Evolutionary conservation across 495 filamentous ascomycete genomes (phyloP), one percentile per base, ranked within the genome.

Genomic region (Talaromyces stipitatus): DNA sequence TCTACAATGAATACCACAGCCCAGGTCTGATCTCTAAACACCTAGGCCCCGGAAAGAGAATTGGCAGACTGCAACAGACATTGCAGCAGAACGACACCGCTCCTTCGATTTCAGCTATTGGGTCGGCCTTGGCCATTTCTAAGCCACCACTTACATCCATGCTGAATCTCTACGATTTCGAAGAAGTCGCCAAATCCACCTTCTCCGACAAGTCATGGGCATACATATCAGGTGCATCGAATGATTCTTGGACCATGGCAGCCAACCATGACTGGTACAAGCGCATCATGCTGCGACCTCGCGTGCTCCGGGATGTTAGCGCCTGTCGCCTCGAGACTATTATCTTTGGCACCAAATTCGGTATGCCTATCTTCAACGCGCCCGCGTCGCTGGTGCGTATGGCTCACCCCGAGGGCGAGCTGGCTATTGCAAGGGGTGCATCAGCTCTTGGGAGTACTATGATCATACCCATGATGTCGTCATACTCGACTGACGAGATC

Each of bases 161-260:
- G 45, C 86, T 95, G 63, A 88, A 80, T 45, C 72, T 81, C 36
- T 75, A 89, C 59, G 90, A 95, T 65, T 92, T 95, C 68, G 80
- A 85, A 61, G 30, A 65, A 14, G 83, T 85, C 3, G 88, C 90
- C 2, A 73, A 77, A 7, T 73, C 72, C 18, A 84, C 78, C 16
- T 75, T 87, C 38, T 80, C 78, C 24, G 72, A 78, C 18, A 95
- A 94, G 66, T 82, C 90, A 12, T 89, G 85, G 81, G 90, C 90
- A 0, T 96, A 91, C 71, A 85, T 88, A 62, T 87, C 86, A 30
- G 88, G 85, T 29, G 89, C 88, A 10, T 88, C 91, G 5, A 92
- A 86, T 0, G 89, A 94, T 67, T 71, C 85, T 0, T 67, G 87
- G 55, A 90, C 89, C 0, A 80, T 82, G 22, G 63, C 78, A 4